Conservation (phyloP, 768 basidiomycete species). For the Rhodosporidiobolus sp. region DNA sequence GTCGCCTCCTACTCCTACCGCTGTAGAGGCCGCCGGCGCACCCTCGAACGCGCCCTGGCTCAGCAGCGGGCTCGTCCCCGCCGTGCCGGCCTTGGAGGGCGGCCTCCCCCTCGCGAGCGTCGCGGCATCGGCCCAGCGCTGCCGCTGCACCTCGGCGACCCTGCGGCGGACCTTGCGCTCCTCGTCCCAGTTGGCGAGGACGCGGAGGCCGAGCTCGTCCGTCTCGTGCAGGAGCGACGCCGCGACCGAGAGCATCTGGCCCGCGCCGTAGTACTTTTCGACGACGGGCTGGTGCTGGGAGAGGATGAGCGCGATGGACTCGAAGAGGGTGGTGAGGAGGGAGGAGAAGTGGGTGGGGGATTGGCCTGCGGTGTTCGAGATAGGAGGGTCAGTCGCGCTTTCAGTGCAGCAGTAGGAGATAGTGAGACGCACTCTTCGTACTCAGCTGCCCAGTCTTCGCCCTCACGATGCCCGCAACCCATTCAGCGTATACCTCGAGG, state of each 20-base stretch:
- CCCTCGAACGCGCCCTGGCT: slow-evolving; percentile 18
- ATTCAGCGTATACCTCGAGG: slow-evolving; percentile 83
- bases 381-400: not conserved
- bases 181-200: slow-evolving; percentile 85
- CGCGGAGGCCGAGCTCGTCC: slow-evolving; percentile 71
- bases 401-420: not conserved
- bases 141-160: not conserved
- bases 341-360: slow-evolving; percentile 90
- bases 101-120: not conserved
- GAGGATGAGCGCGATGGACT: slow-evolving; percentile 90
- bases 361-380: slow-evolving; percentile 68
- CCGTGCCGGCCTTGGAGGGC: not conserved
- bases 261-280: slow-evolving; percentile 91
- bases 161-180: slow-evolving; percentile 56
- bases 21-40: not conserved
- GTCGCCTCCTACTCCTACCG: slow-evolving; percentile 48
- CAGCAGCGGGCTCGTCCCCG: slow-evolving; percentile 15
- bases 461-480: slow-evolving; percentile 60
- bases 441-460: slow-evolving; percentile 21
- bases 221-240: slow-evolving; percentile 73
- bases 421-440: slow-evolving; percentile 32
- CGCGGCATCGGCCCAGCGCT: slow-evolving; percentile 7
- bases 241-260: slow-evolving; percentile 79
- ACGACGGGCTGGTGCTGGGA: slow-evolving; percentile 97
- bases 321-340: slow-evolving; percentile 83